Percentiles rank a stretch among this genome's conserved stretches.
These are phyloP conservation scores for Penicillium sp. DNA, from an alignment of 2,329 filamentous ascomycete genomes.

Conservation along the genomic window DNA sequence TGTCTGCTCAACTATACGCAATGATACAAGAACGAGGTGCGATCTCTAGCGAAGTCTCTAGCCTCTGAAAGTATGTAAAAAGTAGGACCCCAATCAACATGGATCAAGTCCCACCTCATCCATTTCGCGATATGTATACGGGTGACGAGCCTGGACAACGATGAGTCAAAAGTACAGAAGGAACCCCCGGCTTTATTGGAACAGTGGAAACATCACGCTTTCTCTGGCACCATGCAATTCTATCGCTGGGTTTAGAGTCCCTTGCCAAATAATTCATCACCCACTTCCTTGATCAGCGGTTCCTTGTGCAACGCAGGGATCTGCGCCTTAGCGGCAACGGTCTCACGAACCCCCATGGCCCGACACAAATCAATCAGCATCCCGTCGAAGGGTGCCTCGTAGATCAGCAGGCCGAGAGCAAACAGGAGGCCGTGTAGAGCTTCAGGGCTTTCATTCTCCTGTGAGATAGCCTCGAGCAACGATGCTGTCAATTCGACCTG, in stretches of 20 bases:
- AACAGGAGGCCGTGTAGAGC: slow-evolving; percentile 71
- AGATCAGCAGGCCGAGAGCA: slow-evolving; percentile 69
- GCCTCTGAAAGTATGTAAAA: too few relatives aligned
- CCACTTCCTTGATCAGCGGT: slow-evolving; percentile 50
- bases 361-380: slow-evolving; percentile 74
- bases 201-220: too few relatives aligned
- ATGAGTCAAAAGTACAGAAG: too few relatives aligned
- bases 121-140: too few relatives aligned
- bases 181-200: too few relatives aligned
- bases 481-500: slow-evolving; percentile 79
- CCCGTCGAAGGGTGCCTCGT: slow-evolving; percentile 62
- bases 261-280: slow-evolving; percentile 39
- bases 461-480: slow-evolving; percentile 65
- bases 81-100: too few relatives aligned
- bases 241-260: slow-evolving; percentile 15
- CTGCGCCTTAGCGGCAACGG: slow-evolving; percentile 51
- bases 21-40: too few relatives aligned
- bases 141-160: too few relatives aligned
- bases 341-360: slow-evolving; percentile 66
- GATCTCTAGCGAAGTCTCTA: too few relatives aligned
- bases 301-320: slow-evolving; percentile 53
- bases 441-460: slow-evolving; percentile 53
- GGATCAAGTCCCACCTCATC: too few relatives aligned
- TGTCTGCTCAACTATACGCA: too few relatives aligned
- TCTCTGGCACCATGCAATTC: too few relatives aligned